A percentile compares a stretch with the other conserved stretches of the same genome.
These are phyloP conservation scores for Fusarium sp. DNA, from an alignment of 2,329 filamentous ascomycete genomes.

Conservation along the genomic window DNA sequence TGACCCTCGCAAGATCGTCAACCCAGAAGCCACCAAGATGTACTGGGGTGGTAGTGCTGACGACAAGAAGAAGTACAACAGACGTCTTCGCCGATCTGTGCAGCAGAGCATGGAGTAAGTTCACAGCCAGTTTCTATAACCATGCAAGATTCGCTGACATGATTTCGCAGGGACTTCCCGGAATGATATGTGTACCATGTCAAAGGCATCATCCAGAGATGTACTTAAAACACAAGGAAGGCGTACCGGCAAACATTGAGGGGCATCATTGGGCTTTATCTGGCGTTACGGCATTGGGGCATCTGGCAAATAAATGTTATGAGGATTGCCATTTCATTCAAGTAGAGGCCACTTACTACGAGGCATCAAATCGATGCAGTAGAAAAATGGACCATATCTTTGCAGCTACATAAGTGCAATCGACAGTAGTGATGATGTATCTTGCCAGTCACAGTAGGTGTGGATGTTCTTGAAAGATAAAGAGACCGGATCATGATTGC, in stretches of 20 bases:
- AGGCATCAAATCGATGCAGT: background rate
- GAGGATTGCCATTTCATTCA: conserved; percentile 7
- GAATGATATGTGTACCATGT: conserved; percentile 39
- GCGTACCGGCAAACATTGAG: conserved; percentile 34
- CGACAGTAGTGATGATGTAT: background rate
- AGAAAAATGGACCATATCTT: background rate
- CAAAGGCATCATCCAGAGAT: background rate
- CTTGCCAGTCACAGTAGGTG: background rate
- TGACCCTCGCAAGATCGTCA: conserved; percentile 88
- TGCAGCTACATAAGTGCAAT: background rate
- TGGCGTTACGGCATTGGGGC: conserved; percentile 35
- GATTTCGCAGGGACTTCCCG: conserved; percentile 47
- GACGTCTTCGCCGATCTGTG: conserved; percentile 81
- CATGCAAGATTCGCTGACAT: conserved; percentile 6
- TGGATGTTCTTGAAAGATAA: background rate
- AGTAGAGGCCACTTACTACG: background rate
- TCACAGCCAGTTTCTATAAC: background rate
- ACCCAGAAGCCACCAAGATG: conserved; percentile 85
- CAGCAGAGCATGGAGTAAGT: conserved; percentile 73
- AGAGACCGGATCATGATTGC: background rate
- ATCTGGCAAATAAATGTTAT: conserved; percentile 14
- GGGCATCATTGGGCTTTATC: conserved; percentile 22
- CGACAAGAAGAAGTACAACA: conserved; percentile 86
- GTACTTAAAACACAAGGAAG: conserved; percentile 19
- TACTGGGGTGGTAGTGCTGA: conserved; percentile 82